Evolutionary conservation across 176 grass and related monocot species (phyloP), one percentile per base, ranked within the genome.

Genomic region (Hsuehochloa calcarea): DNA sequence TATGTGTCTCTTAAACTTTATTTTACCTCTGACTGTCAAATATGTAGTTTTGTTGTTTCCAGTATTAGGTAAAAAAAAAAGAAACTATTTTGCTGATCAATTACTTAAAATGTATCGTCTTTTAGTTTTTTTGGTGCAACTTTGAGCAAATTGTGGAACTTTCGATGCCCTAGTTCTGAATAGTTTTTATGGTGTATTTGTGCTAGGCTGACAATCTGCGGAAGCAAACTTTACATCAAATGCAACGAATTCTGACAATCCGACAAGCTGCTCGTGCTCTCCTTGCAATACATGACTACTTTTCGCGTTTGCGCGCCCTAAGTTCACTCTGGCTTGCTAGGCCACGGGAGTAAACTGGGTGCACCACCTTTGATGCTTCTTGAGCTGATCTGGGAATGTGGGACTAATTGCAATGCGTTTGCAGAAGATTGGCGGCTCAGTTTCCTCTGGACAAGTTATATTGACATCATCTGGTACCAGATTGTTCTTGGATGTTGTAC

Each of bases 281-380:
- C 20, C 94, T 94, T 44, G 82, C 94, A 43, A 97, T 97, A 84
- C 90, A 90, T 54, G 94, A 97, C 37, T 97, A 97, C 80, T 94
- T 87, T 34, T 97, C 94, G 12, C 89, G 94, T 60, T 87, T 97
- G 29, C 91, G 92, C 4, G 94, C 94, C 27, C 82, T 97, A 78
- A 97, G 94, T 72, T 97, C 94, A 35, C 89, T 97, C 68, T 97
- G 94, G 94, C 88, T 97, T 68, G 94, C 94, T 45, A 87, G 94
- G 52, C 94, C 94, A 39, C 82, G 88, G 26, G 94, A 97, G 60
- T 94, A 87, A 65, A 9, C 39, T 22, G 39, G 38, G 35, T 77
- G 38, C 58, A 43, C 54, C 59, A 27, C 23, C 49, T 5, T 67
- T 49, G 37, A 49, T 68, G 63, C 59, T 87, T 19, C 40, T 38